A percentile compares a stretch with the other conserved stretches of the same genome.
Evolutionary conservation across 306 rosid species (phyloP).

Genomic region (Gynostemma pentaphyllum): DNA sequence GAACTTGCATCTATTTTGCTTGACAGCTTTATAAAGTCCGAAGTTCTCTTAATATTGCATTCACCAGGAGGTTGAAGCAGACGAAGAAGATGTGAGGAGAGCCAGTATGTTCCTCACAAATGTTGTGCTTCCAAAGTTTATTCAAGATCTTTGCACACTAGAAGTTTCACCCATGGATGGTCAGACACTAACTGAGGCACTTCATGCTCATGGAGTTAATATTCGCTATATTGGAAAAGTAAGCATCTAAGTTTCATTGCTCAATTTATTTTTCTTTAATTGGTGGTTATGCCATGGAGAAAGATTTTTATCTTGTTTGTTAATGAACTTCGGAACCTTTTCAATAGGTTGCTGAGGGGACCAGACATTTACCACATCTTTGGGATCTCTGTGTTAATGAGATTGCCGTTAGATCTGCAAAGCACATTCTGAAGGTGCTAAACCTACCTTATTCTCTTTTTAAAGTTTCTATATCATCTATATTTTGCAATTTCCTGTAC

Average conservation of each 20-base stretch:
- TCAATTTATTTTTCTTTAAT: background rate
- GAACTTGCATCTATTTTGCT: background rate
- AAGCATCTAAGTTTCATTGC: conserved; percentile 11
- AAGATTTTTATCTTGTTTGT: no score
- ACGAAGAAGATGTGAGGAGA: conserved; percentile 78
- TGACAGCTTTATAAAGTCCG: background rate
- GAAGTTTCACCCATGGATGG: conserved; percentile 99
- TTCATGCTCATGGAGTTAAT: conserved; percentile 96
- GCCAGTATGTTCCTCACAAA: conserved; percentile 63
- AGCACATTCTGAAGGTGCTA: conserved; percentile 84
- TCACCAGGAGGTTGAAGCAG: conserved; percentile 74
- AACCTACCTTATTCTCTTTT: conserved; percentile 10
- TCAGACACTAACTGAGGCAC: conserved; percentile 91
- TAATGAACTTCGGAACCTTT: background rate
- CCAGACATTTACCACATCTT: conserved; percentile 84
- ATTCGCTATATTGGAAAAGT: conserved; percentile 95
- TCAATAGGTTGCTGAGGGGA: conserved; percentile 82
- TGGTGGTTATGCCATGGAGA: background rate
- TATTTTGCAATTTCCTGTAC: background rate
- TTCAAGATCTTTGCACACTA: conserved; percentile 92
- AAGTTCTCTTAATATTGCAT: conserved; percentile 17
- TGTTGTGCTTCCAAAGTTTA: conserved; percentile 83
- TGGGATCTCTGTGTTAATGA: conserved; percentile 93
- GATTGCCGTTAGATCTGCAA: conserved; percentile 88
- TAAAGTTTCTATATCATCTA: background rate